phyloP scores from a whole-genome alignment of 129 eudicot genomes.

The Chrysanthemum lavandulifolium region DNA sequence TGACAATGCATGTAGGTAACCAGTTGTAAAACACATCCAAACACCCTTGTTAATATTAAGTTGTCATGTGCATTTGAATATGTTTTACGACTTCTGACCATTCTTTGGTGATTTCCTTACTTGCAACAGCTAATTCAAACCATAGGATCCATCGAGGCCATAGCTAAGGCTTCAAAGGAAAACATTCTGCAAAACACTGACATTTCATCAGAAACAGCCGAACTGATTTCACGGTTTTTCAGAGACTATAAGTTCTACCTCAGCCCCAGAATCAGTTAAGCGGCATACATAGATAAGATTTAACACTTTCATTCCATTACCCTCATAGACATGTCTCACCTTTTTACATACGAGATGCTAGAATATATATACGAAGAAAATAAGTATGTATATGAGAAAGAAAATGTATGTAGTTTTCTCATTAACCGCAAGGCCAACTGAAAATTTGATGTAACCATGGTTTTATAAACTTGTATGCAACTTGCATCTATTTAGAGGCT shows the following conservation, averaged over 20 bases:
- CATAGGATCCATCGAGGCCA: constrained; percentile 91
- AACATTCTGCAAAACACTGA: constrained; percentile 69
- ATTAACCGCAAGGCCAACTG: too few relatives aligned
- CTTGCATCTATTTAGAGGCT: too few relatives aligned
- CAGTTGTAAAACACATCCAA: too few relatives aligned
- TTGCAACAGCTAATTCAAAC: constrained; percentile 75
- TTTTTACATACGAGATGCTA: neutral
- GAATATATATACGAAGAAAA: too few relatives aligned
- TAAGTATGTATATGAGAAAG: too few relatives aligned
- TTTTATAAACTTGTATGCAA: too few relatives aligned
- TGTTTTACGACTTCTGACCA: neutral
- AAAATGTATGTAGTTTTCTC: too few relatives aligned
- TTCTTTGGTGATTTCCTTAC: neutral
- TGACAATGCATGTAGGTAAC: too few relatives aligned
- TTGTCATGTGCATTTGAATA: constrained; percentile 8
- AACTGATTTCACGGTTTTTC: constrained; percentile 67
- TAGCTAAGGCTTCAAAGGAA: constrained; percentile 87
- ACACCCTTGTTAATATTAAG: neutral
- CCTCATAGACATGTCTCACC: too few relatives aligned
- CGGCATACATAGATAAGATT: neutral
- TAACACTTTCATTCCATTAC: too few relatives aligned
- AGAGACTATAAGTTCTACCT: constrained; percentile 79
- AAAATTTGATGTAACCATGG: too few relatives aligned
- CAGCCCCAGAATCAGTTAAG: constrained; percentile 57
- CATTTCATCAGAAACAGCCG: constrained; percentile 83